Evolutionary conservation across 768 basidiomycete species (phyloP).

Genomic region (Pluteus cervinus): DNA sequence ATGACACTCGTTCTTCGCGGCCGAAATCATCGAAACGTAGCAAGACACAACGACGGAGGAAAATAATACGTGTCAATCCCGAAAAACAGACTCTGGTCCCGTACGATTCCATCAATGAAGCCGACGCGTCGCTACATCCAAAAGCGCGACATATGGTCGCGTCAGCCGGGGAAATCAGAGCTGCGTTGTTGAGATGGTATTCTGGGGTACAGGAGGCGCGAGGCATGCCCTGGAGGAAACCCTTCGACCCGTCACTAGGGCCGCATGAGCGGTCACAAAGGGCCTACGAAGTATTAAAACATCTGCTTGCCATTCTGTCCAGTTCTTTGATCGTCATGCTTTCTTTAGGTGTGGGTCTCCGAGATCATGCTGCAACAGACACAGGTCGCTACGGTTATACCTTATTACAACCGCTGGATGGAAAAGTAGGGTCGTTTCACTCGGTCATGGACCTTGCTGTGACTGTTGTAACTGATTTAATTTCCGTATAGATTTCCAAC

Average conservation of each 20-base stretch:
- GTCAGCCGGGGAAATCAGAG: conserved; percentile 33
- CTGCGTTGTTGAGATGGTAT: conserved; percentile 67
- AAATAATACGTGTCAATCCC: conserved; percentile 6
- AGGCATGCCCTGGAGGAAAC: conserved; percentile 92
- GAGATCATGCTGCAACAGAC: conserved; percentile 98
- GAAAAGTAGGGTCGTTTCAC: conserved; percentile 42
- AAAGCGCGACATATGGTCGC: conserved; percentile 43
- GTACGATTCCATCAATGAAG: conserved; percentile 11
- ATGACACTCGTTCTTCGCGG: no score
- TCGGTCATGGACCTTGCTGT: not conserved
- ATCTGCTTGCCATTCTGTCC: not conserved
- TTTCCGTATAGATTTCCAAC: conserved; percentile 65
- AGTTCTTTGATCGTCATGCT: not conserved
- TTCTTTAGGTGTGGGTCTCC: conserved; percentile 72
- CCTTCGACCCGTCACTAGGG: conserved; percentile 47
- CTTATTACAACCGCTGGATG: conserved; percentile 91
- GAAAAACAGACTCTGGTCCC: conserved; percentile 1
- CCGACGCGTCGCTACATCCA: conserved; percentile 27
- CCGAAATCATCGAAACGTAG: conserved; percentile 3
- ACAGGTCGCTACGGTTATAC: conserved; percentile 89
- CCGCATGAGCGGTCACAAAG: conserved; percentile 68
- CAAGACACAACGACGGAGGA: conserved; percentile 5
- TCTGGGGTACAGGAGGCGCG: conserved; percentile 55
- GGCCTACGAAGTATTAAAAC: conserved; percentile 91
- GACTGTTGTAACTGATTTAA: conserved; percentile 4